Evolutionary conservation across 441 rosid species (phyloP).

Genomic region (Pelargonium australe): DNA sequence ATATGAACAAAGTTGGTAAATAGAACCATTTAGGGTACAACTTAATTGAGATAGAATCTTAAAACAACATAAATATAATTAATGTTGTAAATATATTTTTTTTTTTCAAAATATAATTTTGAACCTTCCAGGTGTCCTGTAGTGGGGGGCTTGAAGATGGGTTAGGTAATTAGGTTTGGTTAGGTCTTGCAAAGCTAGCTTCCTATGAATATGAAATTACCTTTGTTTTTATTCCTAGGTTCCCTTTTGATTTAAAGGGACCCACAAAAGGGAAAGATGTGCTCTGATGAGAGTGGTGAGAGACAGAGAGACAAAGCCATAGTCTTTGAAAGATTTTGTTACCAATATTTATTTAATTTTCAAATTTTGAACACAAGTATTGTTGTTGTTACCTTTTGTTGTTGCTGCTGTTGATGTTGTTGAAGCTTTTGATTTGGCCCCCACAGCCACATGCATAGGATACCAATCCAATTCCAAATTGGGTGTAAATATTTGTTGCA

Average conservation of each 20-base stretch:
- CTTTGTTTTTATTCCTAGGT: background rate
- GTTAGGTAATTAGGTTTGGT: background rate
- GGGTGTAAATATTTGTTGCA: background rate
- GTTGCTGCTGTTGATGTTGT: background rate
- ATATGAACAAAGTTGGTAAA: background rate
- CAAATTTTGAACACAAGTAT: background rate
- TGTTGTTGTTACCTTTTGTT: background rate
- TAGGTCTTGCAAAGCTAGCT: background rate
- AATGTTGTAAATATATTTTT: too few relatives aligned
- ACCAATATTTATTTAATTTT: background rate
- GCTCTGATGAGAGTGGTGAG: background rate
- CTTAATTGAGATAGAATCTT: too few relatives aligned
- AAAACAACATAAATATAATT: too few relatives aligned
- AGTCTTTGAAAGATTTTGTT: background rate
- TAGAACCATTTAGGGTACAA: background rate
- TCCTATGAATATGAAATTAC: background rate
- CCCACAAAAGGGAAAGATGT: background rate
- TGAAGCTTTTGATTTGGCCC: background rate
- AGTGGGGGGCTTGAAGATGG: background rate
- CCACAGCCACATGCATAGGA: conserved; percentile 6
- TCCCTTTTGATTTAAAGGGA: background rate
- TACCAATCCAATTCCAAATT: background rate
- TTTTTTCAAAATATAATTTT: too few relatives aligned
- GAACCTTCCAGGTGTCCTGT: background rate
- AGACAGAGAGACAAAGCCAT: background rate